Evolutionary conservation across 257 asterid genomes (phyloP).

Genomic region (Paraleonurus japonicus): DNA sequence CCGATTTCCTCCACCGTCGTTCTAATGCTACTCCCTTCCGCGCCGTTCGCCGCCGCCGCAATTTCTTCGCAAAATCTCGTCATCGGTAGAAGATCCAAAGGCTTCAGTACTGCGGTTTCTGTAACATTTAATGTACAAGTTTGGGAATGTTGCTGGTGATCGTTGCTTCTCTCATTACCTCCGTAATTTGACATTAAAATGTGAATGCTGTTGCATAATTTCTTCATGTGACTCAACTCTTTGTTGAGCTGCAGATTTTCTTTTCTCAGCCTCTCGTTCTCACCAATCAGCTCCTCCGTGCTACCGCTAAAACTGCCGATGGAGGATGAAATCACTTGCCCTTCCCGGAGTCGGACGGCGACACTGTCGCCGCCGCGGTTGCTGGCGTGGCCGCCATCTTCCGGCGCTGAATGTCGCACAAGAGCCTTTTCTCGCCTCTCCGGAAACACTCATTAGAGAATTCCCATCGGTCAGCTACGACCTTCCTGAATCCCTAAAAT

Average conservation of each 20-base stretch:
- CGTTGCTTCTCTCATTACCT: slow-evolving; percentile 4
- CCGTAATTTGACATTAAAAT: slow-evolving; percentile 57
- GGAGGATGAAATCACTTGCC: slow-evolving; percentile 64
- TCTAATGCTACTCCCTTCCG: slow-evolving; percentile 25
- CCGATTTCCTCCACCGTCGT: slow-evolving; percentile 36
- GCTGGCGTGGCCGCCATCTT: slow-evolving; percentile 37
- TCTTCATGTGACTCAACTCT: slow-evolving; percentile 69
- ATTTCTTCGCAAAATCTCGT: slow-evolving; percentile 35
- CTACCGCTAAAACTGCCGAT: slow-evolving; percentile 37
- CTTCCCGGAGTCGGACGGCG: slow-evolving; percentile 70
- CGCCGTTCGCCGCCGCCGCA: slow-evolving; percentile 22
- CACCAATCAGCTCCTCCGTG: slow-evolving; percentile 64
- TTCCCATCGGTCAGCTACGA: slow-evolving; percentile 95
- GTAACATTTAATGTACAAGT: slow-evolving; percentile 1
- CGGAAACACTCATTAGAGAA: slow-evolving; percentile 78
- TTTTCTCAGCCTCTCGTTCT: slow-evolving; percentile 71
- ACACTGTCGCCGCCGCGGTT: slow-evolving; percentile 16
- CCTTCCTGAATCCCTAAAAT: slow-evolving; percentile 83
- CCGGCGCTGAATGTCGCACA: slow-evolving; percentile 83
- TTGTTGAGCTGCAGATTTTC: slow-evolving; percentile 70
- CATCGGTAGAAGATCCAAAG: slow-evolving; percentile 57
- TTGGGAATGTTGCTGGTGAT: slow-evolving; percentile 5
- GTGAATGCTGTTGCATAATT: slow-evolving; percentile 54
- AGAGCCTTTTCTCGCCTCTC: slow-evolving; percentile 60
- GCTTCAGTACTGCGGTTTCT: slow-evolving; percentile 31